Evolutionary conservation across 805 yeast genomes (phyloP).

Genomic region (Schwanniomyces polymorphus): DNA sequence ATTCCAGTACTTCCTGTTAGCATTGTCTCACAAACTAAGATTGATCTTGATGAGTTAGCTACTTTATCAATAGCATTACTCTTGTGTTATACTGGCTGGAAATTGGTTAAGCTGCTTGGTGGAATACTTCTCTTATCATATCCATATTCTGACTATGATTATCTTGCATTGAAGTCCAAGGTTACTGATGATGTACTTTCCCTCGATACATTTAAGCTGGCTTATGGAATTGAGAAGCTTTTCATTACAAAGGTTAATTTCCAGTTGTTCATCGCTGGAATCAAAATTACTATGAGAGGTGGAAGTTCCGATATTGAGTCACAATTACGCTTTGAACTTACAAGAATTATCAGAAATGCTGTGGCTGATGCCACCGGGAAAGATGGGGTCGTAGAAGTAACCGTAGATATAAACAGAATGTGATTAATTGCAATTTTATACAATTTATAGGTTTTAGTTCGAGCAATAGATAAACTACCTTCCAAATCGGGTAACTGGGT

Average conservation of each 20-base stretch:
- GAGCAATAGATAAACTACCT: not conserved
- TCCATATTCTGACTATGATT: slow-evolving; percentile 46
- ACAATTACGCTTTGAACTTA: slow-evolving; percentile 49
- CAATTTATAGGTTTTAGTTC: not conserved
- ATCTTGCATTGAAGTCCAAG: slow-evolving; percentile 31
- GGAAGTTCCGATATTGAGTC: slow-evolving; percentile 72
- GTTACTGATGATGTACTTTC: slow-evolving; percentile 47
- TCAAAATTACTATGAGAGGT: slow-evolving; percentile 61
- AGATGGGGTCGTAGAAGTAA: slow-evolving; percentile 31
- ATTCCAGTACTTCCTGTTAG: slow-evolving; percentile 40
- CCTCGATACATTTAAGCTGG: slow-evolving; percentile 52
- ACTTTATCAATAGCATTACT: slow-evolving; percentile 45
- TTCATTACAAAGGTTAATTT: slow-evolving; percentile 64
- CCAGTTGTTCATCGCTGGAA: slow-evolving; percentile 55
- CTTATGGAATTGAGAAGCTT: slow-evolving; percentile 49
- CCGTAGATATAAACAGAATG: slow-evolving; percentile 30
- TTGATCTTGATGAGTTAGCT: slow-evolving; percentile 45
- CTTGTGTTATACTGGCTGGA: slow-evolving; percentile 52
- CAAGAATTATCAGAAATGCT: slow-evolving; percentile 39
- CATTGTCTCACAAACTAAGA: slow-evolving; percentile 23
- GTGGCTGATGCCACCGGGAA: slow-evolving; percentile 19
- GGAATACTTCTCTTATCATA: slow-evolving; percentile 53
- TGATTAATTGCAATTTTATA: not conserved
- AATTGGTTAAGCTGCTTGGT: slow-evolving; percentile 50
- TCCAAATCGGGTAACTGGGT: slow-evolving; percentile 6